Base-by-base conservation (phyloP, 2,329 filamentous ascomycete genomes). In the Salinomyces thailandicus region DNA sequence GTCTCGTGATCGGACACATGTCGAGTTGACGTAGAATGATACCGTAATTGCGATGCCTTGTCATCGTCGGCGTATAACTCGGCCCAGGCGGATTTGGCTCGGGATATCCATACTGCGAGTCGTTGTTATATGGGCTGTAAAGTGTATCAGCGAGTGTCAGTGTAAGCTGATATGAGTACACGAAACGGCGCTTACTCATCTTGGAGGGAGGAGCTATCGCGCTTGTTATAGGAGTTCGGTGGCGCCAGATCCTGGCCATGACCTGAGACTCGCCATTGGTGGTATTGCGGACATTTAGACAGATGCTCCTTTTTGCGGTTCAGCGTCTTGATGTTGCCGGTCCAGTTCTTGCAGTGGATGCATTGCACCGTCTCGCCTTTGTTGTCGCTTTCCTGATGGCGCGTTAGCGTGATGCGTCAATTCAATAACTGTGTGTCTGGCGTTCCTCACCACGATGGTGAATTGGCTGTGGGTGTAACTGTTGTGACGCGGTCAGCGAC, bases 221-320 rank as follows among this genome's bases (percentile, higher is more conserved):
- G 48, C 46, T 52, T 55, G 31, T 48, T 47, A 42, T 55, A 57
- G 28, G 43, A 39, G 36, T 55, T 54, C 15, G 52, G 45, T 20
- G 54, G 54, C 28, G 48, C 44, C 24, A 57, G 39, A 36, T 56
- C 52, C 39, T 56, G 48, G 29, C 54, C 54, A 39, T 57, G 51
- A 33, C 54, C 54, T 15, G 43, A 41, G 6, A 47, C 49, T 29
- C 54, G 45, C 54, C 53, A 57, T 14, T 41, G 34, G 19, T 41
- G 35, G 38, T 57, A 57, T 31, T 46, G 44, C 7, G 45, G 35
- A 31, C 54, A 57, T 18, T 47, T 49, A 16, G 45, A 35, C 12
- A 57, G 45, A 42, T 55, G 54, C 1, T 47, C 44, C 31, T 57
- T 57, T 38, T 57, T 57, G 37, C 54, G 52, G 24, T 51, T 51